Percentiles rank a stretch among this genome's conserved stretches.
These are phyloP conservation scores for Pythium insidiosum DNA, from an alignment of 352 stramenopile species.

Conservation along the genomic window DNA sequence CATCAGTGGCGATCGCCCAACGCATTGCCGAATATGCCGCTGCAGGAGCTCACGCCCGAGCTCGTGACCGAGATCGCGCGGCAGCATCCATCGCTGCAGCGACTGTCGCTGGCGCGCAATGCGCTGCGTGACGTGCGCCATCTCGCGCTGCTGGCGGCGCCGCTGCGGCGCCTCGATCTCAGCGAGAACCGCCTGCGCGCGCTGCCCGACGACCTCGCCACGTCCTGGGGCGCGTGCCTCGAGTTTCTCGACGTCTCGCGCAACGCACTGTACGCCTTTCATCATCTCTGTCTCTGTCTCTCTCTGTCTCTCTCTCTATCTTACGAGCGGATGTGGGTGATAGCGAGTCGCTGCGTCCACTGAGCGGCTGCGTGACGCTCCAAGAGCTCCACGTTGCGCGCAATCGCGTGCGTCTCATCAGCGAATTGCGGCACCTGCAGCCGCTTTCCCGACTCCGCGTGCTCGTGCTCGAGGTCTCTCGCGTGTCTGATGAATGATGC, in stretches of 20 bases:
- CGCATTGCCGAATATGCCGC: slow-evolving; percentile 22
- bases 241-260: slow-evolving; percentile 36
- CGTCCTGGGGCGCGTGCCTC: slow-evolving; percentile 26
- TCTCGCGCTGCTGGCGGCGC: slow-evolving; percentile 34
- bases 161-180: slow-evolving; percentile 45
- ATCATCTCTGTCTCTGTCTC: too few species aligned
- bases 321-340: too few species aligned
- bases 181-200: slow-evolving; percentile 36
- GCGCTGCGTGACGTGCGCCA: slow-evolving; percentile 36
- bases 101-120: slow-evolving; percentile 53
- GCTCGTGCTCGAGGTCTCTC: slow-evolving; percentile 27
- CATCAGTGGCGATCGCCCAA: background rate
- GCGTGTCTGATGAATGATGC: background rate
- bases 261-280: slow-evolving; percentile 53
- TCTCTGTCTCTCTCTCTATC: too few species aligned
- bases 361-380: slow-evolving; percentile 18
- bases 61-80: slow-evolving; percentile 52
- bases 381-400: slow-evolving; percentile 28
- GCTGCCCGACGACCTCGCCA: slow-evolving; percentile 25
- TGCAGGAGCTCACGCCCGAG: slow-evolving; percentile 47
- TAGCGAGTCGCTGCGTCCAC: slow-evolving; percentile 36
- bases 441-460: slow-evolving; percentile 29
- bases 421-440: slow-evolving; percentile 45
- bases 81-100: slow-evolving; percentile 52
- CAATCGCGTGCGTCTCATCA: slow-evolving; percentile 44